Conservation (phyloP, 2,329 filamentous ascomycete species). For the Stylonectria norvegica region DNA sequence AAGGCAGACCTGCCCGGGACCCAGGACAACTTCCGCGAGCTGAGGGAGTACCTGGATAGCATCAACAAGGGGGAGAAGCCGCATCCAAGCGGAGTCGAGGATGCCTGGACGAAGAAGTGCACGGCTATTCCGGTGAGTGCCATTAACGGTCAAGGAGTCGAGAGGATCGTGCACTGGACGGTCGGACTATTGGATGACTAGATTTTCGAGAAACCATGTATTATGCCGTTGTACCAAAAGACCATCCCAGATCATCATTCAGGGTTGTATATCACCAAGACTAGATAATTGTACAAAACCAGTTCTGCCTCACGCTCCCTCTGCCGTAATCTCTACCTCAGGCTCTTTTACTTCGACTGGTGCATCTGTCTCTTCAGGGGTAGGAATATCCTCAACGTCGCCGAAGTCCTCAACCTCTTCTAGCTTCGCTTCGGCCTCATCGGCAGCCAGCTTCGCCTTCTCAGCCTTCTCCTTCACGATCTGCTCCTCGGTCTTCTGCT, state of each 20-base stretch:
- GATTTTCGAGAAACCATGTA: constrained; percentile 13
- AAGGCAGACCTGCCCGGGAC: constrained; percentile 84
- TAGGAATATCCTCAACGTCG: constrained; percentile 37
- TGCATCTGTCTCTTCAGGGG: constrained; percentile 28
- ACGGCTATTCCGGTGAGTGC: constrained; percentile 83
- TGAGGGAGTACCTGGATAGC: constrained; percentile 67
- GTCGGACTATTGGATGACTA: constrained; percentile 61
- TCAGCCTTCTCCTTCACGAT: constrained; percentile 35
- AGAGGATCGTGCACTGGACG: constrained; percentile 69
- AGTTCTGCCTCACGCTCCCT: constrained; percentile 17
- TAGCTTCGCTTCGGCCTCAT: constrained; percentile 21
- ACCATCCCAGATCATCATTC: constrained; percentile 15
- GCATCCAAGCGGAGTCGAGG: constrained; percentile 68
- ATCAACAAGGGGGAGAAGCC: constrained; percentile 59
- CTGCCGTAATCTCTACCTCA: constrained; percentile 10
- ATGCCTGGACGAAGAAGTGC: constrained; percentile 58
- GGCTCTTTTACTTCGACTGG: constrained; percentile 5
- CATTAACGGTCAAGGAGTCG: constrained; percentile 79
- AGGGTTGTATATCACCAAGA: constrained; percentile 22
- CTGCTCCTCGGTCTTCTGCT: constrained; percentile 42
- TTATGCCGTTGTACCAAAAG: constrained; percentile 20
- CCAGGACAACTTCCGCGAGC: constrained; percentile 67
- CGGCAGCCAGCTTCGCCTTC: constrained; percentile 21
- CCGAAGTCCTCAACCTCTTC: no score
- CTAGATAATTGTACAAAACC: constrained; percentile 18